phyloP scores from a whole-genome alignment of 768 basidiomycete genomes.

The Trametopsis cervina region DNA sequence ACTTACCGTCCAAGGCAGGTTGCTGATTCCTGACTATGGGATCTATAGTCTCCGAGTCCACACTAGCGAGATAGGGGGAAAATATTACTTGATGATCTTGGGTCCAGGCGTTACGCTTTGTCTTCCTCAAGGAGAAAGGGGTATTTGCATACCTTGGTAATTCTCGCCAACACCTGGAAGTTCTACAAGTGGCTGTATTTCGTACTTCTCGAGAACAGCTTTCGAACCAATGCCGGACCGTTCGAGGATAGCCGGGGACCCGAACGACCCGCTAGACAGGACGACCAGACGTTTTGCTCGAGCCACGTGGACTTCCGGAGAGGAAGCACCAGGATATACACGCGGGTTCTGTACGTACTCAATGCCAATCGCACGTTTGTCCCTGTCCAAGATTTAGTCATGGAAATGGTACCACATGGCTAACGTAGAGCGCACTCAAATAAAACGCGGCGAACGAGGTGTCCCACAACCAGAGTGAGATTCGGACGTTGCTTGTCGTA shows the following conservation, averaged over 20 bases:
- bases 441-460: conserved; percentile 27
- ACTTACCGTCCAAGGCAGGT: conserved; percentile 8
- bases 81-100: conserved; percentile 15
- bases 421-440: conserved; percentile 25
- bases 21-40: conserved; percentile 12
- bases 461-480: conserved; percentile 26
- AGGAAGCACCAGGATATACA: conserved; percentile 13
- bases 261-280: conserved; percentile 33
- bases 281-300: conserved; percentile 31
- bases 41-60: conserved; percentile 12
- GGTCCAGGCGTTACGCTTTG: not conserved
- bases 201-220: conserved; percentile 22
- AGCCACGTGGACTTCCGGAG: conserved; percentile 12
- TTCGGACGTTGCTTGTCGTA: conserved; percentile 29
- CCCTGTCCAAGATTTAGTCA: conserved; percentile 17
- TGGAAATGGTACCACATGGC: not conserved
- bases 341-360: conserved; percentile 27
- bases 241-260: conserved; percentile 46
- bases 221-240: conserved; percentile 38
- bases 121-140: not conserved
- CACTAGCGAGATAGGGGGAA: conserved; percentile 11
- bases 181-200: conserved; percentile 27
- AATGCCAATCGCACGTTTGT: conserved; percentile 31
- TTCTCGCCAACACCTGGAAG: conserved; percentile 38
- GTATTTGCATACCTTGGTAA: conserved; percentile 25